Base-by-base conservation (phyloP, 164 flowering plant genomes). In the Vitis rupestris region DNA sequence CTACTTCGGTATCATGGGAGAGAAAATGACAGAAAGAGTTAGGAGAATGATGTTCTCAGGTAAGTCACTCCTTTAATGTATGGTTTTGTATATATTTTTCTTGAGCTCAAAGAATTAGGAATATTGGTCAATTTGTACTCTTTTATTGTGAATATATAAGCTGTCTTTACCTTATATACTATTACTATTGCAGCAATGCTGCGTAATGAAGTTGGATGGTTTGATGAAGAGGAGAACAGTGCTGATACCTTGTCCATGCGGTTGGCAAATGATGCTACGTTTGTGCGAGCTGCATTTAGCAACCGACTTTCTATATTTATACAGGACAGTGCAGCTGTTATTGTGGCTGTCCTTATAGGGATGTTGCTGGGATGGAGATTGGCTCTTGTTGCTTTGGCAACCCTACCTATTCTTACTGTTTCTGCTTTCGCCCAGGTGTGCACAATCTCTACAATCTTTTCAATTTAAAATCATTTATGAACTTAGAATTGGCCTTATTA, bases 1-100 rank as follows among this genome's bases (percentile, higher is more conserved):
- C 70, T 95, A 93, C 79, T 95, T 95, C 83, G 99, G 98, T 69
- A 91, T 93, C 37, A 95, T 95, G 99, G 99, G 99, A 61, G 99
- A 95, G 84, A 93, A 93, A 79, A 93, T 95, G 98, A 95, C 99
- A n/a, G 98, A 93, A 70, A 84, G 98, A 65, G 98, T 95, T 57
- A 83, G 99, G 71, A 89, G 98, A 84, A 93, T 93, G 98, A 93
- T 95, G 98, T 95, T 93, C 77, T 92, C 98, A 78, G 99, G 99
- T 92, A 71, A 55, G 29, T 70, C 31, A n/a, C 44, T 57, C 13
- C 10, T 64, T 31, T 37, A 3, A 37, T 37, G 0, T 19, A 4
- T 15, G 14, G 27, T 56, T 70, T 17, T 37, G 13, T 44, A 51
- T 8, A 3, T 11, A 31, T 14, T 14, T 14, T 70, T 37, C 52